These are phyloP conservation scores for Colletotrichum plurivorum DNA, from an alignment of 2,329 filamentous ascomycete genomes.

Conservation along the genomic window DNA sequence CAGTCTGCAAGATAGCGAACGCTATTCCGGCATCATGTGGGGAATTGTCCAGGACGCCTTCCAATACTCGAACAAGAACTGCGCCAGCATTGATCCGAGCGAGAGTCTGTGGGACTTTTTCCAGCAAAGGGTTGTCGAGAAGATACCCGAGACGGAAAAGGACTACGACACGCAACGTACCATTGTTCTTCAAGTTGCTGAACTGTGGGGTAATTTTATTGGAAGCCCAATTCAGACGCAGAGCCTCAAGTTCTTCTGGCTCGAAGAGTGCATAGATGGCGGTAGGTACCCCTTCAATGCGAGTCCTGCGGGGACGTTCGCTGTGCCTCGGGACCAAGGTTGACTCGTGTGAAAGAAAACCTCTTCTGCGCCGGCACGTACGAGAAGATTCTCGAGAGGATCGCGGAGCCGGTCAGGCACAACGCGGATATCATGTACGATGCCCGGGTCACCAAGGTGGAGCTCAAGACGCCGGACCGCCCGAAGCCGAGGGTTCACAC, in stretches of 20 bases:
- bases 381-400: constrained; percentile 68
- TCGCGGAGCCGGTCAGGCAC: constrained; percentile 70
- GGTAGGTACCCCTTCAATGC: constrained; percentile 54
- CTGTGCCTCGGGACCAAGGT: not conserved
- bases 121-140: constrained; percentile 56
- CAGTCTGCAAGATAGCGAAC: constrained; percentile 59
- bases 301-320: not conserved
- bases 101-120: constrained; percentile 71
- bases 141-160: constrained; percentile 61
- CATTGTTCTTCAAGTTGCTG: constrained; percentile 66
- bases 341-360: constrained; percentile 60
- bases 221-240: constrained; percentile 75
- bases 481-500: constrained; percentile 59
- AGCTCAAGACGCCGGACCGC: constrained; percentile 46
- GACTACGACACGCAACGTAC: constrained; percentile 57
- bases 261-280: constrained; percentile 84
- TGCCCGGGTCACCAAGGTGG: constrained; percentile 63
- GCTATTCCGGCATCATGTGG: constrained; percentile 73
- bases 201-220: constrained; percentile 80
- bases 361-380: constrained; percentile 74
- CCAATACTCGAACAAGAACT: constrained; percentile 72
- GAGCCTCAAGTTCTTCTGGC: constrained; percentile 82
- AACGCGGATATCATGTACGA: constrained; percentile 68
- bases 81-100: constrained; percentile 59
- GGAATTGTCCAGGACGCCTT: constrained; percentile 78